These are phyloP conservation scores for Starmerella sp. DNA, from an alignment of 805 yeast genomes.

Conservation along the genomic window DNA sequence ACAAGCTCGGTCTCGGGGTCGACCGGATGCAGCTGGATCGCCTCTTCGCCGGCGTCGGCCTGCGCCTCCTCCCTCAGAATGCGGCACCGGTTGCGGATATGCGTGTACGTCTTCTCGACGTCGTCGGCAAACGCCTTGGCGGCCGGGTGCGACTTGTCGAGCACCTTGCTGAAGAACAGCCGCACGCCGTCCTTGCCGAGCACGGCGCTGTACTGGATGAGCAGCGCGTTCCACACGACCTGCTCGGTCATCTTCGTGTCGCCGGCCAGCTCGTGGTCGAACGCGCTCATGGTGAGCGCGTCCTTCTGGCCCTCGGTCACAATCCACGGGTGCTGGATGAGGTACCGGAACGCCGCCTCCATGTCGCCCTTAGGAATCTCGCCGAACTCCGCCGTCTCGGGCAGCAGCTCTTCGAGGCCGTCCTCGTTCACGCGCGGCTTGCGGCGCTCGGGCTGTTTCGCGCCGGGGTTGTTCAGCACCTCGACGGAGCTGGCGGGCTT, in stretches of 20 bases:
- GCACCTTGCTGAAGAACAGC: conserved; percentile 55
- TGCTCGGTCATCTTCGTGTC: conserved; percentile 45
- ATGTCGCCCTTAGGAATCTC: conserved; percentile 41
- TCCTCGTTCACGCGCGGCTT: conserved; percentile 21
- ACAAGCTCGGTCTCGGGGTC: conserved; percentile 71
- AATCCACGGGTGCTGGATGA: conserved; percentile 49
- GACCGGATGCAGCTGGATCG: conserved; percentile 76
- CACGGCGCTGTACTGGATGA: conserved; percentile 56
- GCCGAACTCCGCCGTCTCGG: conserved; percentile 58
- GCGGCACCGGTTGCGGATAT: conserved; percentile 65
- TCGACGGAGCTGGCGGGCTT: conserved; percentile 24
- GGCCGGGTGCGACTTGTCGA: conserved; percentile 48
- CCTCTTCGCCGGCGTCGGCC: conserved; percentile 45
- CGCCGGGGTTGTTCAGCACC: conserved; percentile 26
- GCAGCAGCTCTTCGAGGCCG: conserved; percentile 34
- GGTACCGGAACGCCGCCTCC: conserved; percentile 39
- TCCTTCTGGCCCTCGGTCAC: conserved; percentile 80
- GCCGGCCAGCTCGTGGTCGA: conserved; percentile 64
- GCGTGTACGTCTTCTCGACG: conserved; percentile 60
- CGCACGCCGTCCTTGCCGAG: conserved; percentile 40
- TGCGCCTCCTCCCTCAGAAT: conserved; percentile 39
- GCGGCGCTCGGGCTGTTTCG: neutral
- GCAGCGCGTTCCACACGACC: conserved; percentile 67
- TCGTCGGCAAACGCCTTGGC: conserved; percentile 59
- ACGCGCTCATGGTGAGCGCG: conserved; percentile 84